phyloP scores from a whole-genome alignment of 306 rosid genomes.

The Castanopsis chinensis region DNA sequence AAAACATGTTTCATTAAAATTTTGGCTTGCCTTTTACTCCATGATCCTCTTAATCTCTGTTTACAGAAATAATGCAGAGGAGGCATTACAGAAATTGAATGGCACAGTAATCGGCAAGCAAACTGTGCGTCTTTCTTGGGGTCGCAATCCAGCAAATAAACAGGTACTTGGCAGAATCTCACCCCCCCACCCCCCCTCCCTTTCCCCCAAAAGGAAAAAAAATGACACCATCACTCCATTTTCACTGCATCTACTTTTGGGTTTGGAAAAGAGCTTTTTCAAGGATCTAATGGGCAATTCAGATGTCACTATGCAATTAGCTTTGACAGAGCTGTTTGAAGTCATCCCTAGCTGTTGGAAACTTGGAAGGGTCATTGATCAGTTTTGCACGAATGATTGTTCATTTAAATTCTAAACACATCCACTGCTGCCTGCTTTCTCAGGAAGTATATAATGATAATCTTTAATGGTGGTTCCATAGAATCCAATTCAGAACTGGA shows the following conservation, averaged over 20 bases:
- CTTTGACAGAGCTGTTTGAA: not conserved
- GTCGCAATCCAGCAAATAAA: conserved; percentile 98
- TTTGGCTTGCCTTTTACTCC: not conserved
- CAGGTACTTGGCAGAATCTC: conserved; percentile 49
- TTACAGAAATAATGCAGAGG: conserved; percentile 88
- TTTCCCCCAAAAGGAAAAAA: not conserved
- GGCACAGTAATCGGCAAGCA: conserved; percentile 85
- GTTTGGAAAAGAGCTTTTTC: not conserved
- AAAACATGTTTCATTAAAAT: not conserved
- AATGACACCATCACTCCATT: not conserved
- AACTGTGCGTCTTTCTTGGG: conserved; percentile 98
- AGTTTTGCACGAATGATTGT: not conserved
- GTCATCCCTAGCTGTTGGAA: not conserved
- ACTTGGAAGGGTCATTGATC: not conserved
- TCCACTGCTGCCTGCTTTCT: not conserved
- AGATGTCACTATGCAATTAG: not conserved
- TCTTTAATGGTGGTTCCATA: not conserved
- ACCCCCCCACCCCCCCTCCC: not conserved
- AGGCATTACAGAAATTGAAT: conserved; percentile 86
- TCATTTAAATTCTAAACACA: not conserved
- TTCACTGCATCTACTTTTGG: not conserved
- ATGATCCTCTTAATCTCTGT: conserved; percentile 24
- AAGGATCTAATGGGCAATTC: not conserved
- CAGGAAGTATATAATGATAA: not conserved
- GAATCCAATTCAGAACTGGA: not conserved